Conservation (phyloP, 2,329 filamentous ascomycete genomes). For the Monosporascus sp. region DNA sequence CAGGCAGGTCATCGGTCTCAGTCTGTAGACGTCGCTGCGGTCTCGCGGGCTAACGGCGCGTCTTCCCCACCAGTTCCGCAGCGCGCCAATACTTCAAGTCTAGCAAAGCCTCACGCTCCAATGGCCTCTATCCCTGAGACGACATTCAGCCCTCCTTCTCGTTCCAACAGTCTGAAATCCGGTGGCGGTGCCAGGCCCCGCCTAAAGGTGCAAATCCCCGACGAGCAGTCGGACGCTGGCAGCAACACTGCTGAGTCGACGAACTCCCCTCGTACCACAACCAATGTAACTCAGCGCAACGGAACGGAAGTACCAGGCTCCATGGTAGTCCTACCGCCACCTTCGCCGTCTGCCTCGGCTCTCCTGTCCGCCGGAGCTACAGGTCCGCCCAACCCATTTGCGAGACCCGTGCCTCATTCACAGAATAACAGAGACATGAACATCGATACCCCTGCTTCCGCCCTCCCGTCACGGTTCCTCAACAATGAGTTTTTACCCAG, state of each 20-base stretch:
- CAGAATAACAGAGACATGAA: constrained; percentile 48
- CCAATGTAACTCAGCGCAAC: constrained; percentile 49
- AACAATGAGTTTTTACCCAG: constrained; percentile 82
- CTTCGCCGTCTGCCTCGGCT: constrained; percentile 81
- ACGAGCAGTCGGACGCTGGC: constrained; percentile 74
- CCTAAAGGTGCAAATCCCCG: constrained; percentile 91
- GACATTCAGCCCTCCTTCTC: constrained; percentile 63
- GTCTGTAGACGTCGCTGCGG: constrained; percentile 57
- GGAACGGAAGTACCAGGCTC: constrained; percentile 51
- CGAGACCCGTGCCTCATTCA: constrained; percentile 72
- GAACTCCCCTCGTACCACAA: constrained; percentile 54
- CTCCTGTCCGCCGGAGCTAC: constrained; percentile 85
- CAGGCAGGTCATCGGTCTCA: constrained; percentile 48
- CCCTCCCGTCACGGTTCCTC: constrained; percentile 86
- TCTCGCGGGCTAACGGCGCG: constrained; percentile 44
- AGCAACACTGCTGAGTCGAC: constrained; percentile 67
- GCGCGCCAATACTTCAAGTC: constrained; percentile 43
- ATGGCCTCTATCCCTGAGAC: constrained; percentile 61
- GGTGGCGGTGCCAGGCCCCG: constrained; percentile 68
- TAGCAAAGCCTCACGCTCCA: constrained; percentile 43
- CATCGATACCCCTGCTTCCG: constrained; percentile 84
- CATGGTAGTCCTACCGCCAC: constrained; percentile 80
- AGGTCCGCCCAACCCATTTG: constrained; percentile 93
- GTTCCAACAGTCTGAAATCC: constrained; percentile 69
- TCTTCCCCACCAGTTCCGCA: constrained; percentile 52